phyloP scores from a whole-genome alignment of 2,329 filamentous ascomycete genomes.

The Sclerotinia spermophila region DNA sequence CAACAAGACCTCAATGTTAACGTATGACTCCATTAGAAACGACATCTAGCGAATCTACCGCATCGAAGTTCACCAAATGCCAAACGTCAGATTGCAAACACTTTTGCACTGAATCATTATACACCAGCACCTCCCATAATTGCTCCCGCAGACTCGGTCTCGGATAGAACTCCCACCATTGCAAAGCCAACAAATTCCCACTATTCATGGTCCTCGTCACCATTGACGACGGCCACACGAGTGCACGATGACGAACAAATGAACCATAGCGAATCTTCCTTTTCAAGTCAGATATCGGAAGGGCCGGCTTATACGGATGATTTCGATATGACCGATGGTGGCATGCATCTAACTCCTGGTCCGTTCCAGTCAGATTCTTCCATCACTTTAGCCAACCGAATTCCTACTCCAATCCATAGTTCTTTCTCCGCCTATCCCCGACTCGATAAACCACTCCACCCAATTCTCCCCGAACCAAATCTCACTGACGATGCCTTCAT shows the following conservation, averaged over 20 bases:
- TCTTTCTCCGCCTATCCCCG: conserved; percentile 31
- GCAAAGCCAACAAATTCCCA: conserved; percentile 26
- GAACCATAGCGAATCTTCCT: conserved; percentile 21
- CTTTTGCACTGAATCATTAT: conserved; percentile 24
- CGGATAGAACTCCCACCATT: conserved; percentile 28
- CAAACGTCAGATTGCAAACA: conserved; percentile 24
- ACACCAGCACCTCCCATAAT: conserved; percentile 34
- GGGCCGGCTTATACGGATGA: conserved; percentile 32
- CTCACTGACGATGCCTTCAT: conserved; percentile 28
- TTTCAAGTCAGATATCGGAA: conserved; percentile 32
- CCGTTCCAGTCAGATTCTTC: conserved; percentile 33
- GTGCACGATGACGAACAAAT: conserved; percentile 24
- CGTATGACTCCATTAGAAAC: conserved; percentile 31
- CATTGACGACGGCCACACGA: conserved; percentile 26
- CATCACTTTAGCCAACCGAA: conserved; percentile 32
- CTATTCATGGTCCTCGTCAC: conserved; percentile 32
- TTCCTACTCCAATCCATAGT: conserved; percentile 38
- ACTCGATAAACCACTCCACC: background rate
- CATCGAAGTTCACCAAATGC: conserved; percentile 32
- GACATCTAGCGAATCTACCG: conserved; percentile 32
- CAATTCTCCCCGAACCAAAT: conserved; percentile 36
- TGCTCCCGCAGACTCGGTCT: conserved; percentile 35
- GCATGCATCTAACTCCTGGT: conserved; percentile 32
- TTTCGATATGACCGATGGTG: conserved; percentile 36
- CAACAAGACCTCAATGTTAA: conserved; percentile 9